Conservation (phyloP, 768 basidiomycete species). For the Neoboletus brunneissimus region DNA sequence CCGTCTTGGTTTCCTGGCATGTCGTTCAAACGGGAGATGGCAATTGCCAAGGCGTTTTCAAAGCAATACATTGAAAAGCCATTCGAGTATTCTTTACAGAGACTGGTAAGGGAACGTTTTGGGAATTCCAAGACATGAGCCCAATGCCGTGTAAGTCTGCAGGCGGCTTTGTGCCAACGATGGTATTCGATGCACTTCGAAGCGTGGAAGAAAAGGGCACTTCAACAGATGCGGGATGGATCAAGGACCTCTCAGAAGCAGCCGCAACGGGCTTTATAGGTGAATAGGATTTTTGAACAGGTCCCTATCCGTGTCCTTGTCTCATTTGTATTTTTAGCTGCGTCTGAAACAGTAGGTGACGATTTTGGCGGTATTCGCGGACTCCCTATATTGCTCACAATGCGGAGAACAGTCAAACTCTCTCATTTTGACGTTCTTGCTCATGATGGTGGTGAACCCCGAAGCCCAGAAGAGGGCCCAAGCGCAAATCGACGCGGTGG, state of each 20-base stretch:
- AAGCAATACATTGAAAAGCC: constrained; percentile 17
- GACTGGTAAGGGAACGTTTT: constrained; percentile 11
- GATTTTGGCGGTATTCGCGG: background rate
- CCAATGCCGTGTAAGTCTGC: constrained; percentile 9
- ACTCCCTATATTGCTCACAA: background rate
- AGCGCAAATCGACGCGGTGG: constrained; percentile 20
- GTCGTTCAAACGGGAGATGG: constrained; percentile 24
- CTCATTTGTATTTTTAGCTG: constrained; percentile 14
- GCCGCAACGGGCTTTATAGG: constrained; percentile 24
- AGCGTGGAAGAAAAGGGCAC: constrained; percentile 7
- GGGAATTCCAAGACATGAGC: background rate
- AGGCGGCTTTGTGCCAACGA: constrained; percentile 10
- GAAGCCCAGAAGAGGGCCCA: constrained; percentile 20
- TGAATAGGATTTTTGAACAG: background rate
- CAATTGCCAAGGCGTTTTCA: constrained; percentile 7
- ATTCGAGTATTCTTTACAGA: constrained; percentile 15
- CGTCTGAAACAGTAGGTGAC: constrained; percentile 18
- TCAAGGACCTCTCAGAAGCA: constrained; percentile 17
- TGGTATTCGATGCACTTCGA: constrained; percentile 21
- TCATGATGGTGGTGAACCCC: constrained; percentile 19
- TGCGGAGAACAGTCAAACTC: constrained; percentile 20
- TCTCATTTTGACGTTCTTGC: constrained; percentile 19
- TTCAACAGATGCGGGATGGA: background rate
- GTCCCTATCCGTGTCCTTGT: background rate
- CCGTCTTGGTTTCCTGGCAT: constrained; percentile 26